Evolutionary conservation across 192 early-diverging fungal species (phyloP).

Genomic region (Coemansia sp.): DNA sequence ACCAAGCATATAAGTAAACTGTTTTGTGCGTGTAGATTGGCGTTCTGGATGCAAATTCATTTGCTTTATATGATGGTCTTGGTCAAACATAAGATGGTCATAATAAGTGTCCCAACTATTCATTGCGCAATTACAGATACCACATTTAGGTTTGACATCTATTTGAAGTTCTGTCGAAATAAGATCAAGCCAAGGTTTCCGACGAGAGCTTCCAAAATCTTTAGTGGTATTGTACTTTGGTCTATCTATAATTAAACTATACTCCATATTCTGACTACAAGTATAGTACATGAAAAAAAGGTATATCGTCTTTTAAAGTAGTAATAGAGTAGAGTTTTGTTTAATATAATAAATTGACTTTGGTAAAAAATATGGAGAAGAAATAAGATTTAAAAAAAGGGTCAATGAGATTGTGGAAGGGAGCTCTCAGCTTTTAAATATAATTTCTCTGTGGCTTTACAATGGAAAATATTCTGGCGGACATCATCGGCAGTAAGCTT

Average conservation of each 20-base stretch:
- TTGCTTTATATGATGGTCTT: constrained; percentile 16
- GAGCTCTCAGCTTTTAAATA: background rate
- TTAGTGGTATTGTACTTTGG: background rate
- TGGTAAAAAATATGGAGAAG: background rate
- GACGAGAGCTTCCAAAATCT: background rate
- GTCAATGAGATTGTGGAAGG: background rate
- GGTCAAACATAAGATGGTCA: constrained; percentile 48
- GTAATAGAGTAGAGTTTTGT: too few species aligned
- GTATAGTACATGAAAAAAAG: background rate
- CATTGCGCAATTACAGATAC: constrained; percentile 30
- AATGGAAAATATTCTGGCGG: background rate
- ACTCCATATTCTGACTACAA: background rate
- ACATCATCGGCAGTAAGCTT: background rate
- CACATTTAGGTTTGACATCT: constrained; percentile 29
- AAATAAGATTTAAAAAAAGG: background rate
- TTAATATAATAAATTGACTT: too few species aligned
- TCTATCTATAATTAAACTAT: background rate
- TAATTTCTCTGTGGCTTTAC: background rate
- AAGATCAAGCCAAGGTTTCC: constrained; percentile 16
- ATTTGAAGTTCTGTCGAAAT: constrained; percentile 9
- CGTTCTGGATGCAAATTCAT: background rate
- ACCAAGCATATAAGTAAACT: background rate
- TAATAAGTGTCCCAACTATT: constrained; percentile 42
- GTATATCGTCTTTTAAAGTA: background rate
- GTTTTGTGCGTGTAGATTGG: constrained; percentile 3